Conservation (phyloP, 768 basidiomycete species). For the Lentinula edodes region DNA sequence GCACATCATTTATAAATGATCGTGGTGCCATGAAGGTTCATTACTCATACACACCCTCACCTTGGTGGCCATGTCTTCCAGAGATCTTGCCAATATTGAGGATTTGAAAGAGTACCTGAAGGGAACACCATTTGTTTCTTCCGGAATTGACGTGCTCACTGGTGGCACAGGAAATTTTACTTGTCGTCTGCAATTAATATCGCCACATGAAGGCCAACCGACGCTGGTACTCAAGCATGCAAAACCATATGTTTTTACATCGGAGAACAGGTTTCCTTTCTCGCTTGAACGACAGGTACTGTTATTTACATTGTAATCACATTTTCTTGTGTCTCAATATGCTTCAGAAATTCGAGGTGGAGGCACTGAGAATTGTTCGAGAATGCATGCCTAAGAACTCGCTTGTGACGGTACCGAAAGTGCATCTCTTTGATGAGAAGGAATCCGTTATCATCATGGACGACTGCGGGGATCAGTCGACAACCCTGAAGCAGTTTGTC, state of each 20-base stretch:
- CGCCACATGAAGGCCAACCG: slow-evolving; percentile 31
- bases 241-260: slow-evolving; percentile 30
- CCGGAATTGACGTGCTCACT: slow-evolving; percentile 30
- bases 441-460: slow-evolving; percentile 56
- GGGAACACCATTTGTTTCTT: slow-evolving; percentile 41
- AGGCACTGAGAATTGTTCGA: slow-evolving; percentile 40
- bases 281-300: slow-evolving; percentile 49
- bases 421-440: slow-evolving; percentile 45
- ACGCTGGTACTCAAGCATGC: slow-evolving; percentile 60
- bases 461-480: slow-evolving; percentile 40
- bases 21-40: neutral
- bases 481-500: slow-evolving; percentile 36
- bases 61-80: neutral
- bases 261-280: slow-evolving; percentile 20
- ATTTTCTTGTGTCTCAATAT: neutral
- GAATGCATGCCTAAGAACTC: slow-evolving; percentile 28
- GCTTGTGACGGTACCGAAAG: slow-evolving; percentile 40
- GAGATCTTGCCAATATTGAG: neutral
- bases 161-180: slow-evolving; percentile 55
- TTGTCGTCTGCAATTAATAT: slow-evolving; percentile 45
- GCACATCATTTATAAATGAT: neutral
- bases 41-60: neutral
- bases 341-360: slow-evolving; percentile 29
- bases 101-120: slow-evolving; percentile 33
- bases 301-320: neutral